A percentile compares a stretch with the other conserved stretches of the same genome.
Conservation (phyloP, 768 basidiomycete genomes). For the Hypholoma sublateritium region DNA sequence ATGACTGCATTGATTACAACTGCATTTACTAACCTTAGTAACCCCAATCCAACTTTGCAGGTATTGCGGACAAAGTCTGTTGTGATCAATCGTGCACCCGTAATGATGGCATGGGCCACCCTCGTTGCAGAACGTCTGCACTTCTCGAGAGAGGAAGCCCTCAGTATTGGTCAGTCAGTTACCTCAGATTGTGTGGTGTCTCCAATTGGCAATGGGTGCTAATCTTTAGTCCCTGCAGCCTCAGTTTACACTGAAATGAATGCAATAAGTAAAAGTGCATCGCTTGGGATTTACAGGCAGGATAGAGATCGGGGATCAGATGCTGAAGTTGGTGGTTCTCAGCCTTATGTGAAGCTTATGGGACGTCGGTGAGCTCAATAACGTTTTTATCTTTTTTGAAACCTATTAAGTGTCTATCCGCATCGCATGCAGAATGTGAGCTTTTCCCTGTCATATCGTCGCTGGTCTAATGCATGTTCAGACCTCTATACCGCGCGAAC, state of each 20-base stretch:
- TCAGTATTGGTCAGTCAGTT: slow-evolving; percentile 71
- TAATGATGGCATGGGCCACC: slow-evolving; percentile 93
- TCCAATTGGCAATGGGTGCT: background rate
- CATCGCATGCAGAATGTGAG: background rate
- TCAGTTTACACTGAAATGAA: slow-evolving; percentile 95
- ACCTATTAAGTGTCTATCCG: background rate
- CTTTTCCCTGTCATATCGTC: background rate
- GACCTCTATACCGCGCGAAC: slow-evolving; percentile 78
- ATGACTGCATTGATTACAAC: background rate
- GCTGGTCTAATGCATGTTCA: slow-evolving; percentile 25
- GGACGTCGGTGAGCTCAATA: slow-evolving; percentile 40
- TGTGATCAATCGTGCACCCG: slow-evolving; percentile 87
- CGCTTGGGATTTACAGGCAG: slow-evolving; percentile 73
- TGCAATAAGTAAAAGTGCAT: slow-evolving; percentile 80
- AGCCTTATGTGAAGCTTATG: slow-evolving; percentile 87
- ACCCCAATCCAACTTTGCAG: slow-evolving; percentile 32
- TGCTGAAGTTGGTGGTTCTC: slow-evolving; percentile 54
- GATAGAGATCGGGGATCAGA: slow-evolving; percentile 55
- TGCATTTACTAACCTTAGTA: background rate
- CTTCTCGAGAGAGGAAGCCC: slow-evolving; percentile 84
- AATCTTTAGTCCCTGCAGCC: slow-evolving; percentile 42
- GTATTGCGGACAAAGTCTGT: slow-evolving; percentile 57
- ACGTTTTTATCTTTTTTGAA: background rate
- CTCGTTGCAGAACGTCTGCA: slow-evolving; percentile 84
- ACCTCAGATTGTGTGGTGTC: background rate